Base-by-base conservation (phyloP, 768 basidiomycete species). In the Gymnopilus dilepis region DNA sequence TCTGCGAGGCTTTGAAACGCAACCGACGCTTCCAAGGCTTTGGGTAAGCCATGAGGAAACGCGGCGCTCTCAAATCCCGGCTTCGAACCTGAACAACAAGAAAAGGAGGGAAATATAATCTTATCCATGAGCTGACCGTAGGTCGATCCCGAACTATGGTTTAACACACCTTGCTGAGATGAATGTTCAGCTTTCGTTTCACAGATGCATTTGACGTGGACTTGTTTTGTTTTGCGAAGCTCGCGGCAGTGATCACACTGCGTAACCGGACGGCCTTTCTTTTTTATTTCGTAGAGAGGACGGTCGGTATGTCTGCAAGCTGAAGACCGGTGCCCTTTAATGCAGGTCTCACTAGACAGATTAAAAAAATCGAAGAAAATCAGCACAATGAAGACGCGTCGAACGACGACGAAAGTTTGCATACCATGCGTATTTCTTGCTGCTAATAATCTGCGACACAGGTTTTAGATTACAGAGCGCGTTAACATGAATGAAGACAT, bases 321-420 rank as follows among this genome's bases (percentile, higher is more conserved):
- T 15, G 92, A 93, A 15, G 94, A 95, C 51, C 95, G 86, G 76
- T 97, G 94, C 17, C 94, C 95, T 77, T 95, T 95, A 76, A 95
- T 95, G 79, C 95, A 97, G 66, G 92, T 91, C 80, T 92, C 92
- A 75, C 94, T 94, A 67, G 22, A 56, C 53, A 48, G 47, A 61
- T 47, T 38, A 31, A 58, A 42, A 58, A 42, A 61, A 12, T 22
- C 59, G 57, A 58, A n/a, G 59, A 42, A 58, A 61, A 59, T 47
- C 4, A 28, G 50, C 61, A 56, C 61, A 59, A 59, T 40, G 58
- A 22, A 48, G 61, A 58, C 56, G 59, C 43, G n/a, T 58, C 50
- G 43, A n/a, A 26, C n/a, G 50, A 15, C 52, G 34, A 63, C n/a
- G 50, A 60, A 8, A 6, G 67, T 28, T n/a, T 30, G 28, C 88